Conservation (phyloP, 1,284 basidiomycete genomes). For the Ustilago xerochloae region DNA sequence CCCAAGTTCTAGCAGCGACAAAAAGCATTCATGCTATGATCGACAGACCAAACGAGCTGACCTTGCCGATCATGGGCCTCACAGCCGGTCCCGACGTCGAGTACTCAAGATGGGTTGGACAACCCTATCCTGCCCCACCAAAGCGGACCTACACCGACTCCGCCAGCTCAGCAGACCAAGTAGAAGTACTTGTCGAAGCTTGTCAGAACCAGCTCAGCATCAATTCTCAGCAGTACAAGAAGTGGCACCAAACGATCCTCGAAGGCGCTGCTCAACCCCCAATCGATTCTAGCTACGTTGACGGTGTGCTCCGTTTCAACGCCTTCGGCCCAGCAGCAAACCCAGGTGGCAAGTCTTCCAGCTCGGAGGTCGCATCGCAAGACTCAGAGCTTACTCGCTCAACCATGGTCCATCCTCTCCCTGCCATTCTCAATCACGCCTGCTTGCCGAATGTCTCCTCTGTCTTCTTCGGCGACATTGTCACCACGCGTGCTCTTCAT, state of each 20-base stretch:
- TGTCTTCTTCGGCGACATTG: constrained; percentile 65
- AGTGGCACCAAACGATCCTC: constrained; percentile 16
- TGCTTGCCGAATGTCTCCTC: constrained; percentile 67
- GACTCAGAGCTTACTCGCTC: constrained; percentile 52
- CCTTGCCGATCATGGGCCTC: constrained; percentile 60
- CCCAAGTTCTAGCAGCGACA: constrained; percentile 64
- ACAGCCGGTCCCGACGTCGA: constrained; percentile 61
- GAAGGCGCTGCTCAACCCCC: constrained; percentile 10
- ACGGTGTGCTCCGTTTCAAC: constrained; percentile 67
- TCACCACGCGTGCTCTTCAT: constrained; percentile 63
- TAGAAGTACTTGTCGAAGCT: constrained; percentile 8
- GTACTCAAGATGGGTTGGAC: constrained; percentile 44
- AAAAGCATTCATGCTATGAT: constrained; percentile 62
- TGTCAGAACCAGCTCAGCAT: constrained; percentile 11
- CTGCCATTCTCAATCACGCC: constrained; percentile 66
- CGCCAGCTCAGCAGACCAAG: constrained; percentile 7
- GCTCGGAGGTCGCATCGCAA: constrained; percentile 8
- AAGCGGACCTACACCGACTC: constrained; percentile 22
- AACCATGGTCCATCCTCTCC: constrained; percentile 66
- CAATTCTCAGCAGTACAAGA: neutral
- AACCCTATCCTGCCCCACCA: constrained; percentile 54
- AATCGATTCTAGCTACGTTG: constrained; percentile 61
- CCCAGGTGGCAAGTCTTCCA: constrained; percentile 40
- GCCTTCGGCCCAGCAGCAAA: constrained; percentile 64
- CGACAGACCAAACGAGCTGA: constrained; percentile 54